Conservation (phyloP, 139 green algal genomes). For the Coccomyxa sp. region DNA sequence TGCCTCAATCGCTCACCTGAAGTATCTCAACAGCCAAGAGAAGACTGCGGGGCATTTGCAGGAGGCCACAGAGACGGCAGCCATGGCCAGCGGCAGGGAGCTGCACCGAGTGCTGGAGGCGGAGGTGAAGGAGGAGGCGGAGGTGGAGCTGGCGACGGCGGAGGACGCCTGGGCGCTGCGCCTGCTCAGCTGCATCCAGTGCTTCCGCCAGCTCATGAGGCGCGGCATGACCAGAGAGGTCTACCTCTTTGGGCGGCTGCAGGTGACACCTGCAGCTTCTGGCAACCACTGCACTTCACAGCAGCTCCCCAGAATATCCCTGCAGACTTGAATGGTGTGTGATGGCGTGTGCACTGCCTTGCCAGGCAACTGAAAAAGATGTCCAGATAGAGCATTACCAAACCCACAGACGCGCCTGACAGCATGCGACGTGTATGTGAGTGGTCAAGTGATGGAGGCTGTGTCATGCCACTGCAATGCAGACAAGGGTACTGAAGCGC, state of each 20-base stretch:
- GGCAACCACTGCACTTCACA: no score
- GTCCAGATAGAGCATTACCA: no score
- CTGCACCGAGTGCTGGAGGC: slow-evolving; percentile 3
- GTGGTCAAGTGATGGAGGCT: no score
- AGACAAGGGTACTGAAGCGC: no score
- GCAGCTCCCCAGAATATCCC: no score
- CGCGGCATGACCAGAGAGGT: slow-evolving; percentile 1
- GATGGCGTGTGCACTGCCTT: not conserved
- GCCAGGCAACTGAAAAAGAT: not conserved
- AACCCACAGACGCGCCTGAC: no score
- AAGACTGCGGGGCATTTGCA: no score
- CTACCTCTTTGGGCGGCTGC: slow-evolving; percentile 1
- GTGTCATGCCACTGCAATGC: no score
- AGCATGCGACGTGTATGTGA: no score
- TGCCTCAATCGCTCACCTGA: no score
- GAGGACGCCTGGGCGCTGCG: slow-evolving; percentile 6
- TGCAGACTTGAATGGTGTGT: no score
- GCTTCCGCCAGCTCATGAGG: not conserved
- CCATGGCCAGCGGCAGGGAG: not conserved
- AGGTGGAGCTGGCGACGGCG: not conserved
- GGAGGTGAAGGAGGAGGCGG: not conserved
- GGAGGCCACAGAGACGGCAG: slow-evolving; percentile 2
- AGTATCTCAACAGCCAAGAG: no score
- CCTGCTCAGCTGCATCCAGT: not conserved
- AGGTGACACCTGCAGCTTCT: not conserved